These are phyloP conservation scores for Pythium biforme DNA, from an alignment of 352 stramenopile genomes.

Conservation along the genomic window DNA sequence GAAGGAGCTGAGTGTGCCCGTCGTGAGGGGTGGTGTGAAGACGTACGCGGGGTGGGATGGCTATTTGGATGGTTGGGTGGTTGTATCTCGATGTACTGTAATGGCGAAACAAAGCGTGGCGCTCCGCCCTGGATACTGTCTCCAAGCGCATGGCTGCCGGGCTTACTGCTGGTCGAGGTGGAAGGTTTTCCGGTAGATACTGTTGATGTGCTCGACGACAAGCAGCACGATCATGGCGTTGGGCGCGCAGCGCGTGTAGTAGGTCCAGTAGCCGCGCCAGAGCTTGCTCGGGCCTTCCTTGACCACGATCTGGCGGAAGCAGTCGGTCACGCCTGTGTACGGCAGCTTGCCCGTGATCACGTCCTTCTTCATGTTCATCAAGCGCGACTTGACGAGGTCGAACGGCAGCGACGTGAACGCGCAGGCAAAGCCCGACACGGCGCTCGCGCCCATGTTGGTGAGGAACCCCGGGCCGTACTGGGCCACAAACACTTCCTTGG, in stretches of 20 bases:
- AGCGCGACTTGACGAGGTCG: slow-evolving; percentile 97
- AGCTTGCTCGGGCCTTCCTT: slow-evolving; percentile 96
- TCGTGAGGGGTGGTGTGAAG: no score
- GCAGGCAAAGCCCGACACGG: slow-evolving; percentile 96
- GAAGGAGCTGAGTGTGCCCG: no score
- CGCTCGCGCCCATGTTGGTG: slow-evolving; percentile 93
- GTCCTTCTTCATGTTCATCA: slow-evolving; percentile 98
- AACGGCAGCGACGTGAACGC: slow-evolving; percentile 98
- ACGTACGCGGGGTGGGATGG: no score
- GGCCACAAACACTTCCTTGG: slow-evolving; percentile 89
- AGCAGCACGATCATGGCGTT: slow-evolving; percentile 99
- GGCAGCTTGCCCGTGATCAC: slow-evolving; percentile 88
- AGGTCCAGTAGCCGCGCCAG: slow-evolving; percentile 97
- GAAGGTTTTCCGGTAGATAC: slow-evolving; percentile 74
- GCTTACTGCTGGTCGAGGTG: slow-evolving; percentile 35
- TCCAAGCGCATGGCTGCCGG: no score
- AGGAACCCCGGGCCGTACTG: slow-evolving; percentile 68
- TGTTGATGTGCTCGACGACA: slow-evolving; percentile 95
- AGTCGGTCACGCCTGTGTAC: slow-evolving; percentile 96
- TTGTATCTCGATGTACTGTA: no score
- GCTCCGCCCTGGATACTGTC: no score
- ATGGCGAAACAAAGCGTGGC: no score
- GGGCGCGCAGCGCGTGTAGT: slow-evolving; percentile 97
- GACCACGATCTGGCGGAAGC: slow-evolving; percentile 92
- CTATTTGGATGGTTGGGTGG: no score